phyloP scores from a whole-genome alignment of 176 grass and related monocot genomes.

The Chrysopogon serrulatus region DNA sequence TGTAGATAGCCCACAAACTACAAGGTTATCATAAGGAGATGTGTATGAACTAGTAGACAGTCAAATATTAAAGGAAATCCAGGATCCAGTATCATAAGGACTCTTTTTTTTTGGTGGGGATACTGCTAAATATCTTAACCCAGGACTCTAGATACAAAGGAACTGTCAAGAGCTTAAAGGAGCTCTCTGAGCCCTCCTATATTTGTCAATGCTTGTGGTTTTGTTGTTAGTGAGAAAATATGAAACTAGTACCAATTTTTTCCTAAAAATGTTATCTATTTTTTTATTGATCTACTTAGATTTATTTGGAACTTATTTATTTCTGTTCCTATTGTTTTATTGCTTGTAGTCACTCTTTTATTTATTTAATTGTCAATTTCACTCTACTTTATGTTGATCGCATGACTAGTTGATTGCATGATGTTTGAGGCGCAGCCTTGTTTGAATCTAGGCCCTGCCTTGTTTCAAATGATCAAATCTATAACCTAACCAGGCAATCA shows the following conservation, averaged over 20 bases:
- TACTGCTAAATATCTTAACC: neutral
- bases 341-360: neutral
- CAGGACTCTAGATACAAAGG: neutral
- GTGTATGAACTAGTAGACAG: neutral
- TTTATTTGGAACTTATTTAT: neutral
- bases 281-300: neutral
- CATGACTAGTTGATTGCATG: neutral
- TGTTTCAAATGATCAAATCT: neutral
- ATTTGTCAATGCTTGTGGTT: neutral
- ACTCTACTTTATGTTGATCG: neutral
- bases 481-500: neutral
- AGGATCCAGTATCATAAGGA: neutral
- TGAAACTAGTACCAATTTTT: neutral
- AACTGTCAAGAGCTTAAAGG: neutral
- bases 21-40: neutral
- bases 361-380: neutral
- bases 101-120: no score
- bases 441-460: no score
- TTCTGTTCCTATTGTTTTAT: neutral
- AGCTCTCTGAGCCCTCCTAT: neutral
- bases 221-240: neutral
- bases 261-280: neutral
- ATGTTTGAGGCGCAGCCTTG: neutral
- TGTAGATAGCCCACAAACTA: neutral
- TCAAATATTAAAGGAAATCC: neutral